Evolutionary conservation across 768 basidiomycete genomes (phyloP).

Genomic region (Chalciporus piperatus): DNA sequence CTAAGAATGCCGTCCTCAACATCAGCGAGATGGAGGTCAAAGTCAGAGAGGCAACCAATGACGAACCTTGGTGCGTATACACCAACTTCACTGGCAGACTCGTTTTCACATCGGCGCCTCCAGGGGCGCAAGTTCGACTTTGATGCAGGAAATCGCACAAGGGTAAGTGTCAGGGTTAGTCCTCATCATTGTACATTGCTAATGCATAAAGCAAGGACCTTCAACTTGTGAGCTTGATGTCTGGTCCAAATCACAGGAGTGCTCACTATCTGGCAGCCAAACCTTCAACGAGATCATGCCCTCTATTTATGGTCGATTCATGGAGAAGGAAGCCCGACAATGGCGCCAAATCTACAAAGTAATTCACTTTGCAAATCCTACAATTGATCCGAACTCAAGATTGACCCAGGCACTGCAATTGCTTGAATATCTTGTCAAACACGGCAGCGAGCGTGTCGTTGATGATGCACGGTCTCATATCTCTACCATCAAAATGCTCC

Average conservation of each 20-base stretch:
- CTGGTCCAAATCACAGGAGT: not conserved
- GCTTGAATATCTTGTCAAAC: slow-evolving; percentile 93
- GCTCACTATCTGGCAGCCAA: slow-evolving; percentile 54
- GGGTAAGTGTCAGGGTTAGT: slow-evolving; percentile 52
- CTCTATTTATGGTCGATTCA: slow-evolving; percentile 89
- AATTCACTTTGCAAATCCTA: not conserved
- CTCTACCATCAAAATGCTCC: slow-evolving; percentile 94
- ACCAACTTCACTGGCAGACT: not conserved
- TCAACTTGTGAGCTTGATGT: slow-evolving; percentile 76
- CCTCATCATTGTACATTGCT: slow-evolving; percentile 7
- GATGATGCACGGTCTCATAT: slow-evolving; percentile 96
- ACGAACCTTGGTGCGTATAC: slow-evolving; percentile 90
- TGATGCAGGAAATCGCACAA: slow-evolving; percentile 99
- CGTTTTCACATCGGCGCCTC: slow-evolving; percentile 4
- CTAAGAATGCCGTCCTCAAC: slow-evolving; percentile 95
- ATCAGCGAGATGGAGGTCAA: slow-evolving; percentile 97
- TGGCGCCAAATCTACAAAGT: slow-evolving; percentile 99
- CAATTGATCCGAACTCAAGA: not conserved
- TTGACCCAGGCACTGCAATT: slow-evolving; percentile 75
- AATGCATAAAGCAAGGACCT: slow-evolving; percentile 62
- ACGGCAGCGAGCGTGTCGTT: slow-evolving; percentile 96
- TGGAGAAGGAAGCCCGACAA: slow-evolving; percentile 97
- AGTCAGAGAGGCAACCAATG: slow-evolving; percentile 94
- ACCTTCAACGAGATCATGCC: slow-evolving; percentile 99
- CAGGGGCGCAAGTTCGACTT: slow-evolving; percentile 95